phyloP scores from a whole-genome alignment of 106 monocot species.

The Alisma plantagoaquatica region DNA sequence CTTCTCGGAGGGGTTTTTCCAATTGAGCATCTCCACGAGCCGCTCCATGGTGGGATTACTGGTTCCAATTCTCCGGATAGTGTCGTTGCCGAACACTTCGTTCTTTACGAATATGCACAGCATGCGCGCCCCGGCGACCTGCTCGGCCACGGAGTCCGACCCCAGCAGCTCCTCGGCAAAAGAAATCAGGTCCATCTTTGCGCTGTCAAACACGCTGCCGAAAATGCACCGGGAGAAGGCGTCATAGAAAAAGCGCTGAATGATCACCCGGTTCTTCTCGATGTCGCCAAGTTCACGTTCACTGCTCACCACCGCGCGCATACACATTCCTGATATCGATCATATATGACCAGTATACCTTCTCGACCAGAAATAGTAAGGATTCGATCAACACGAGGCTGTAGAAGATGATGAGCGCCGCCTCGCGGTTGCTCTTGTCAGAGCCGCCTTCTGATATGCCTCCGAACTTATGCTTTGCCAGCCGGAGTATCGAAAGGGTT shows the following conservation, averaged over 20 bases:
- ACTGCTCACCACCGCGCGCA: constrained; percentile 16
- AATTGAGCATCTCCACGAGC: constrained; percentile 58
- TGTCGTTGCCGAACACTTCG: constrained; percentile 22
- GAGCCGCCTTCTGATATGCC: not conserved
- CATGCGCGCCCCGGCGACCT: constrained; percentile 48
- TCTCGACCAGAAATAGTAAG: constrained; percentile 44
- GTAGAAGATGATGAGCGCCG: constrained; percentile 51
- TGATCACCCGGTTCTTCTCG: constrained; percentile 13
- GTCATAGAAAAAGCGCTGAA: constrained; percentile 63
- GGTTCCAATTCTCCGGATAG: constrained; percentile 45
- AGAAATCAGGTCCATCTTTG: constrained; percentile 57
- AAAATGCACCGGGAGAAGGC: constrained; percentile 40
- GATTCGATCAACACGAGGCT: constrained; percentile 34
- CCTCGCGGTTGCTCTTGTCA: constrained; percentile 2
- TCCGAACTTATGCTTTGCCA: constrained; percentile 32
- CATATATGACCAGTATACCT: constrained; percentile 47
- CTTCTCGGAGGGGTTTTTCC: constrained; percentile 35
- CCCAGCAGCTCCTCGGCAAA: constrained; percentile 47
- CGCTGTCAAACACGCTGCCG: constrained; percentile 53
- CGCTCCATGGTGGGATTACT: constrained; percentile 30
- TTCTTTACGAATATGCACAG: constrained; percentile 26
- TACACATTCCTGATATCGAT: constrained; percentile 17
- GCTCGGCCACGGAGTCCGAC: constrained; percentile 40
- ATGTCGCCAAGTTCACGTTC: constrained; percentile 27
- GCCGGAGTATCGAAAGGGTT: constrained; percentile 29